Base-by-base conservation (phyloP, 768 basidiomycete species). In the Suillus occidentalis region DNA sequence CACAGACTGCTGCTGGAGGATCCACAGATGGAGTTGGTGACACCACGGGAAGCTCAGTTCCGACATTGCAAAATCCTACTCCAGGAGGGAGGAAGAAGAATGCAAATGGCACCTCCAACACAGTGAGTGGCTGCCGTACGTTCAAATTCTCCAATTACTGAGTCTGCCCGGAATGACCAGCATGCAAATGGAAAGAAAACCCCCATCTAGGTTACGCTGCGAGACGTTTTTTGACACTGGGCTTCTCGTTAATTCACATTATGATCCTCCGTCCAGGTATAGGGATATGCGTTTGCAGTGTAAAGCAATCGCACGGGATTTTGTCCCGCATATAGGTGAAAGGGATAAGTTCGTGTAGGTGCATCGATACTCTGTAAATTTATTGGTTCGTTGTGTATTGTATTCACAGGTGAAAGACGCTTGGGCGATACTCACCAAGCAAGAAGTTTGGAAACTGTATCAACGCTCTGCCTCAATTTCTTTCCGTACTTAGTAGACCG, bases 401-500 rank as follows among this genome's bases (percentile, higher is more conserved):
- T 28, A 14, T 59, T 28, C 42, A 59, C 58, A 42, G 12, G 40
- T 42, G 20, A 25, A 31, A 42, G 28, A 42, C 13, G 18, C 10
- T 42, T 18, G 22, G 18, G 42, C 10, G 18, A 59, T 42, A n/a
- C 40, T 42, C 25, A 40, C 57, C 10, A 18, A 40, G 16, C 2
- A 25, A 28, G 4, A 1, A 4, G 13, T 42, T 25, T 6, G 4
- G 20, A 40, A 16, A 20, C 12, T 16, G 36, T 28, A 31, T 62
- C 39, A 63, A 59, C 10, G 20, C 36, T 43, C 52, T 28, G 60
- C 55, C 12, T 52, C 59, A 12, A 67, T 37, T 56, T 65, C 68
- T 57, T 47, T 60, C 25, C 66, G 60, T 52, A 69, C 68, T 69
- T 31, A n/a, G 25, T 6, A 3, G 34, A 37, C 31, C 53, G 47